Evolutionary conservation across 306 rosid species (phyloP).

Genomic region (Vachellia collinsii): DNA sequence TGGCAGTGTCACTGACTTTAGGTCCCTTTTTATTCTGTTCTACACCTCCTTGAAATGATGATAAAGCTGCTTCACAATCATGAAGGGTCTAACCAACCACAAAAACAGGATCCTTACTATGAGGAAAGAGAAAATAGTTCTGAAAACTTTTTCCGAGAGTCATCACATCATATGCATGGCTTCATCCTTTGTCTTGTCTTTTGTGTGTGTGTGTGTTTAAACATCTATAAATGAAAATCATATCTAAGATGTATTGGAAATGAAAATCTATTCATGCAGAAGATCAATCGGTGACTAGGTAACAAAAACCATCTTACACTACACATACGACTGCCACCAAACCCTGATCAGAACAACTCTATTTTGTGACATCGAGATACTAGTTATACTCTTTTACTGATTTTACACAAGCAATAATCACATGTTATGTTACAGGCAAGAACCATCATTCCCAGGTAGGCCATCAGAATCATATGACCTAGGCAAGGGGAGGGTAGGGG

Average conservation of each 20-base stretch:
- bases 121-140: constrained; percentile 5
- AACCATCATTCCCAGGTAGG: background rate
- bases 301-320: background rate
- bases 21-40: constrained; percentile 53
- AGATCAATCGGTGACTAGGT: background rate
- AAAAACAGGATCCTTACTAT: constrained; percentile 23
- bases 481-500: background rate
- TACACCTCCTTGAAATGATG: constrained; percentile 54
- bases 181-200: background rate
- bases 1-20: constrained; percentile 58
- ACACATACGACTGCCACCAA: constrained; percentile 11
- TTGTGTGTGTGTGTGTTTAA: background rate
- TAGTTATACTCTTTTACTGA: background rate
- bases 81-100: constrained; percentile 72
- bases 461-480: constrained; percentile 22
- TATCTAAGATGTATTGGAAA: constrained; percentile 3
- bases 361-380: background rate
- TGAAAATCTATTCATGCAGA: constrained; percentile 18
- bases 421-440: background rate
- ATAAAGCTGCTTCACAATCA: constrained; percentile 73
- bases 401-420: background rate
- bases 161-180: constrained; percentile 10
- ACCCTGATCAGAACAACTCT: background rate
- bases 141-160: constrained; percentile 10
- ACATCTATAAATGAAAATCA: constrained; percentile 9